Conservation (phyloP, 2,329 filamentous ascomycete species). For the Aureobasidium sp. region DNA sequence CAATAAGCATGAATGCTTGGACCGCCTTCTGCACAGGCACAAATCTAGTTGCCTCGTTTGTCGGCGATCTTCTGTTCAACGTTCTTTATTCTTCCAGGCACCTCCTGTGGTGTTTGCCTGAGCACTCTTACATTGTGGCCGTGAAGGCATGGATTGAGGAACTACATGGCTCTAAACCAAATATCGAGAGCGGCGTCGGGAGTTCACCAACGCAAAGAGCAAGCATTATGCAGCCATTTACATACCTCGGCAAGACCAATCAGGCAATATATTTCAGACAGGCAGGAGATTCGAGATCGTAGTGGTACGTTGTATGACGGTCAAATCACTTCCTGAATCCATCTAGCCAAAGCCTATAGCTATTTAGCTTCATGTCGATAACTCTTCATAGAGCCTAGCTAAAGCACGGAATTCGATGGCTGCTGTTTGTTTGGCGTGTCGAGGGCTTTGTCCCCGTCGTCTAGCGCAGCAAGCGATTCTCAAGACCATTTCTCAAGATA, state of each 20-base stretch:
- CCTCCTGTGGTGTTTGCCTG: background rate
- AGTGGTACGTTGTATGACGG: slow-evolving; percentile 16
- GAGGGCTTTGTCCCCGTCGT: background rate
- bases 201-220: background rate
- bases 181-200: background rate
- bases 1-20: background rate
- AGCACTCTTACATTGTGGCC: background rate
- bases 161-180: background rate
- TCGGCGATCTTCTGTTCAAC: background rate
- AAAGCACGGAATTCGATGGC: slow-evolving; percentile 16
- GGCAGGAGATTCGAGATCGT: slow-evolving; percentile 9
- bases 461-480: slow-evolving; percentile 3
- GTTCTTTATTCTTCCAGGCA: background rate
- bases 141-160: background rate
- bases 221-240: slow-evolving; percentile 12
- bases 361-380: slow-evolving; percentile 63
- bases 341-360: slow-evolving; percentile 30
- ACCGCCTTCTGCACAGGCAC: background rate
- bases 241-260: slow-evolving; percentile 9
- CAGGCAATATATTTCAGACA: slow-evolving; percentile 12
- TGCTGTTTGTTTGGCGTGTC: slow-evolving; percentile 3
- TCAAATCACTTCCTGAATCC: slow-evolving; percentile 3
- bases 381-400: slow-evolving; percentile 57
- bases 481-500: slow-evolving; percentile 7
- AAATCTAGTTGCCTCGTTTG: background rate